Conservation (phyloP, 768 basidiomycete species). For the Lepiota brunneoincarnata region DNA sequence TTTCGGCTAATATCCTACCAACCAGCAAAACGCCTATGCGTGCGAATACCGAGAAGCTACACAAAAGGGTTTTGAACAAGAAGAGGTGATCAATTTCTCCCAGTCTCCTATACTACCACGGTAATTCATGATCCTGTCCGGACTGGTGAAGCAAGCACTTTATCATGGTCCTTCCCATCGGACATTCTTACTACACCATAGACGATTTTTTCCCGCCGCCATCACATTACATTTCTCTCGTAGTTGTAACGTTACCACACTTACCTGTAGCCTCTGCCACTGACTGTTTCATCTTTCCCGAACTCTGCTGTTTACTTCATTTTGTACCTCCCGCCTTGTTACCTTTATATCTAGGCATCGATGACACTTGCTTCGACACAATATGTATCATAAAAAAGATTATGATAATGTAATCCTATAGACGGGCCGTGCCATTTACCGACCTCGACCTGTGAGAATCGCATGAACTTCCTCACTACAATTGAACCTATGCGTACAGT, state of each 20-base stretch:
- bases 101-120: too few relatives aligned
- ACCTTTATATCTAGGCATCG: not conserved
- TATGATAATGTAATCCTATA: conserved; percentile 1
- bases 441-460: too few relatives aligned
- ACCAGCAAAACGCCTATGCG: conserved; percentile 6
- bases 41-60: conserved; percentile 23
- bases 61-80: conserved; percentile 43
- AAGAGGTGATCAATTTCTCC: conserved; percentile 20
- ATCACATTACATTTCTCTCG: not conserved
- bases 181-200: not conserved
- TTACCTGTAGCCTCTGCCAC: not conserved
- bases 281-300: not conserved
- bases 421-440: not conserved
- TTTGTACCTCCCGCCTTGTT: not conserved
- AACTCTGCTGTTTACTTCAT: not conserved
- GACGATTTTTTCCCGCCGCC: not conserved
- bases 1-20: conserved; percentile 25
- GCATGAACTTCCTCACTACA: too few relatives aligned
- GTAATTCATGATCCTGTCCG: not conserved
- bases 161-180: not conserved
- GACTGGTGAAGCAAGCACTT: not conserved
- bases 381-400: not conserved
- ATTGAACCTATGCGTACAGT: too few relatives aligned
- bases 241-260: not conserved
- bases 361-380: not conserved